Evolutionary conservation across 176 grass and related monocot species (phyloP), one percentile per base, ranked within the genome.

Genomic region (Raddia distichophylla): DNA sequence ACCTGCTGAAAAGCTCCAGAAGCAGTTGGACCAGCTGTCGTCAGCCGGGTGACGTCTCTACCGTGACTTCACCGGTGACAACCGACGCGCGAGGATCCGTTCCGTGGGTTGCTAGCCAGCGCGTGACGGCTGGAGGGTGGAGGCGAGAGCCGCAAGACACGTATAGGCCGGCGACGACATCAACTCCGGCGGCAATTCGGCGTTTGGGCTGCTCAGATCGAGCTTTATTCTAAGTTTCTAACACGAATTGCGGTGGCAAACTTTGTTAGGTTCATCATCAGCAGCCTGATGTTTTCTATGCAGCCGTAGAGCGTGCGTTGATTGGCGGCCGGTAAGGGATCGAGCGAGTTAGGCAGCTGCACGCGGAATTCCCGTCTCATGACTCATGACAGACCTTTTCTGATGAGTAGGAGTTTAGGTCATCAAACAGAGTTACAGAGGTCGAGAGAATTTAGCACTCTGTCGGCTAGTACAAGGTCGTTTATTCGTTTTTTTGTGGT

Each of bases 51-150:
- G 85, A 87, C 79, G 79, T 82, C 37, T 0, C 0, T 8, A 0
- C 0, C 5, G 6, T 87, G 87, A 89, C 71, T 4, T 89, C 87
- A 85, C 0, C 11, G 1, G 0, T 61, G 44, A 60, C 66, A 17
- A 18, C 11, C 56, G 6, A 0, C 55, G 2, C 27, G 27, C 27
- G 27, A 27, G 77, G 33, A 11, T 3, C 33, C 6, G 62, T 2
- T 43, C 64, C 40, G 64, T 19, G 40, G 5, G 71, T 50, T 35
- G 10, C 22, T 52, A 33, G 55, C 37, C 37, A 19, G 33, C 14
- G 79, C 67, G 43, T 65, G 57, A 65, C 9, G 18, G 16, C 45
- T 40, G 4, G 65, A 51, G n/a, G 20, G 9, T 27, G 45, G 33
- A 74, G 3, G 43, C 5, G 4, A 40, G 27, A 27, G 27, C 27